phyloP scores from a whole-genome alignment of 768 basidiomycete species.

The Lactarius quietus region DNA sequence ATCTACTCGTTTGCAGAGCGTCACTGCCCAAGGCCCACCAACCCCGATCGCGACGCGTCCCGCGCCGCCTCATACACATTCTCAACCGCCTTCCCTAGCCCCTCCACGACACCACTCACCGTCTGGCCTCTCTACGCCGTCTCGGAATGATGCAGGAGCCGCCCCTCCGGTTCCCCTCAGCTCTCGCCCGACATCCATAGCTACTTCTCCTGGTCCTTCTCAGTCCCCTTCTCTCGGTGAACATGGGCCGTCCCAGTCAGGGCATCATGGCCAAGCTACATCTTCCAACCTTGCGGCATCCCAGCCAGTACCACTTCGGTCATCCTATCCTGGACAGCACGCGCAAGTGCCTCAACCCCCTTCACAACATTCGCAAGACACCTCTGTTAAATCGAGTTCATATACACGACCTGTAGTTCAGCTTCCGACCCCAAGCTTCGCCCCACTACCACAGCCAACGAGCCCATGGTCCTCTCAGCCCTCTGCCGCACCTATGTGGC shows the following conservation, averaged over 20 bases:
- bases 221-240: not conserved
- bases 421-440: not conserved
- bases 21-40: slow-evolving; percentile 9
- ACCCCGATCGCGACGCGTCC: slow-evolving; percentile 18
- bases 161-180: slow-evolving; percentile 17
- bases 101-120: slow-evolving; percentile 16
- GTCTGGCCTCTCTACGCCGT: not conserved
- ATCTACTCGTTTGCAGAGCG: slow-evolving; percentile 2
- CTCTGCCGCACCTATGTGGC: not conserved
- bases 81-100: slow-evolving; percentile 13
- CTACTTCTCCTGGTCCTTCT: not conserved
- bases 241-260: not conserved
- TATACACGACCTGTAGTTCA: not conserved
- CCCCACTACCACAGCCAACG: not conserved
- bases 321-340: slow-evolving; percentile 8
- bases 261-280: not conserved
- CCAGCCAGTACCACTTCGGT: not conserved
- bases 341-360: not conserved
- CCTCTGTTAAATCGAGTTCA: not conserved
- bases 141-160: not conserved
- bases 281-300: slow-evolving; percentile 3
- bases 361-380: not conserved
- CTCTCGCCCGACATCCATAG: slow-evolving; percentile 15
- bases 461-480: not conserved
- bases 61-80: not conserved